phyloP scores from a whole-genome alignment of 75 land plant genomes.

The Isoetes taiwanensis region DNA sequence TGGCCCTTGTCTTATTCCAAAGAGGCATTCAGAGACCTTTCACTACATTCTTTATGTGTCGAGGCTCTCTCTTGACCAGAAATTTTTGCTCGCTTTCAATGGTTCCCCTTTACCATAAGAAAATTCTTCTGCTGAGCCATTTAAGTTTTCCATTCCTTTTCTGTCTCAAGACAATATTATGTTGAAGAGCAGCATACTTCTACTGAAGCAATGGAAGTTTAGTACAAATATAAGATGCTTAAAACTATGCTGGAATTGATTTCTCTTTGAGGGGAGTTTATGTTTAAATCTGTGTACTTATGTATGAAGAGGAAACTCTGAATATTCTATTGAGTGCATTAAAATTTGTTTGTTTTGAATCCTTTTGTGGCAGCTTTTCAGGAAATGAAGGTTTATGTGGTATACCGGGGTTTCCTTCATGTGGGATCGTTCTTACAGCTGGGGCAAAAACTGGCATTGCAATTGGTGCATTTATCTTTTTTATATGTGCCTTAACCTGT shows the following conservation, averaged over 20 bases:
- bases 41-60: no score
- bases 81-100: no score
- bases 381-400: constrained; percentile 87
- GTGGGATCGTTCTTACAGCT: constrained; percentile 37
- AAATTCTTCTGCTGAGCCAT: no score
- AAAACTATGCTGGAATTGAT: neutral
- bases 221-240: neutral
- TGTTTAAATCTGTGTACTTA: neutral
- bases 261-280: neutral
- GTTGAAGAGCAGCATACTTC: neutral
- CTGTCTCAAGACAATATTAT: no score
- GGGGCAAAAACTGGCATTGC: constrained; percentile 56
- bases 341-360: neutral
- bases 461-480: constrained; percentile 22
- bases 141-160: no score
- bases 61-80: no score
- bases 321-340: neutral
- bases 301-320: neutral
- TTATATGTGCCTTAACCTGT: constrained; percentile 25
- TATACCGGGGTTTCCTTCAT: constrained; percentile 61
- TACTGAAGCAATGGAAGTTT: neutral
- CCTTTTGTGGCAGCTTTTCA: constrained; percentile 45
- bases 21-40: neutral
- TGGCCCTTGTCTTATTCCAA: neutral
- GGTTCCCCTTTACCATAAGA: no score